Evolutionary conservation across 2,329 filamentous ascomycete species (phyloP).

Genomic region (Colletotrichum lentis): DNA sequence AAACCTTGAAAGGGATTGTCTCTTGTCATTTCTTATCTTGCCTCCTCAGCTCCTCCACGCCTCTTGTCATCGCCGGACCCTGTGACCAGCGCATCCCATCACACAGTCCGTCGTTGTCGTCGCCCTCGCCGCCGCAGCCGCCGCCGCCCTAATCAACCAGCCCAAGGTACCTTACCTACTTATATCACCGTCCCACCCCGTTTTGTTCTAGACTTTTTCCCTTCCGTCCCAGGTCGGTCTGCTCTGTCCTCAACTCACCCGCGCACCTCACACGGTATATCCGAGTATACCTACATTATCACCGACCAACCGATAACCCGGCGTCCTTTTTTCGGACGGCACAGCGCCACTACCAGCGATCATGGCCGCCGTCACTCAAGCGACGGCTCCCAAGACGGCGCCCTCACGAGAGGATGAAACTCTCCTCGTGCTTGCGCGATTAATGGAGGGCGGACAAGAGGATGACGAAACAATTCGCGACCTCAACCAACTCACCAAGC

Average conservation of each 20-base stretch:
- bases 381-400: constrained; percentile 43
- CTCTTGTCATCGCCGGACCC: constrained; percentile 36
- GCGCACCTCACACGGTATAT: constrained; percentile 14
- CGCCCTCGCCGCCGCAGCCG: constrained; percentile 16
- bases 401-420: constrained; percentile 67
- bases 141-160: constrained; percentile 23
- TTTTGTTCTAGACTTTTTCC: constrained; percentile 31
- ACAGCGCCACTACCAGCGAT: constrained; percentile 13
- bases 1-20: constrained; percentile 24
- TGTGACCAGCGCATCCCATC: constrained; percentile 36
- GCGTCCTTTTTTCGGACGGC: constrained; percentile 7
- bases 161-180: constrained; percentile 22
- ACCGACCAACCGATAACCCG: constrained; percentile 1
- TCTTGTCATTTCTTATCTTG: constrained; percentile 35
- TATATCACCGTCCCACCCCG: constrained; percentile 29
- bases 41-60: constrained; percentile 26
- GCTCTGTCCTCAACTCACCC: constrained; percentile 30
- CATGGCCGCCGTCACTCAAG: constrained; percentile 50
- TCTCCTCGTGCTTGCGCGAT: constrained; percentile 80
- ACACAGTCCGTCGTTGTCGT: constrained; percentile 32
- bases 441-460: constrained; percentile 91
- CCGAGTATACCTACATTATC: constrained; percentile 31
- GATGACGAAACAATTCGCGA: constrained; percentile 73
- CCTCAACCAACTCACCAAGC: constrained; percentile 65
- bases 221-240: constrained; percentile 28